Evolutionary conservation across 257 asterid genomes (phyloP).

Genomic region (Echium plantagineum): DNA sequence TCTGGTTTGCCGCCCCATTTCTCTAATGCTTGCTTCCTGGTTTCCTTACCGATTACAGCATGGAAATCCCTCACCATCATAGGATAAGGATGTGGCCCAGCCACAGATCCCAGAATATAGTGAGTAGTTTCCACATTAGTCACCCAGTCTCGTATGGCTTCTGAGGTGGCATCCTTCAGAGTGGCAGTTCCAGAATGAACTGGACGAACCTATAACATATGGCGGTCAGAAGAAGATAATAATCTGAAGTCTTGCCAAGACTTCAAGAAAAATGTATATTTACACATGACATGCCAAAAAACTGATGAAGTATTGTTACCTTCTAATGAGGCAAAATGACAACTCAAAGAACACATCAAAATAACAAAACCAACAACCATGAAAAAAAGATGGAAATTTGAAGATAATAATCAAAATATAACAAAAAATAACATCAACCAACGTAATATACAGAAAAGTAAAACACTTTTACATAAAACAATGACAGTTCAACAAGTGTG

Average conservation of each 20-base stretch:
- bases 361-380: no score
- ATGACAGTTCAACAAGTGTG: no score
- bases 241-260: not conserved
- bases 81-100: slow-evolving; percentile 95
- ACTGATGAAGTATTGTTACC: no score
- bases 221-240: not conserved
- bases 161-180: slow-evolving; percentile 93
- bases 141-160: slow-evolving; percentile 95
- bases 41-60: slow-evolving; percentile 90
- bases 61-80: slow-evolving; percentile 96
- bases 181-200: slow-evolving; percentile 97
- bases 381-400: no score
- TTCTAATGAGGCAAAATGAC: no score
- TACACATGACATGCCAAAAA: no score
- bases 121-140: slow-evolving; percentile 90
- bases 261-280: no score
- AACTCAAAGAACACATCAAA: no score
- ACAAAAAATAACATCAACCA: no score
- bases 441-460: no score
- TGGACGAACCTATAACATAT: slow-evolving; percentile 53
- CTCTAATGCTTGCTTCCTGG: slow-evolving; percentile 81
- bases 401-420: no score
- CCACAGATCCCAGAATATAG: slow-evolving; percentile 88
- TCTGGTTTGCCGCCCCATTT: slow-evolving; percentile 91
- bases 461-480: no score